Percentiles rank a stretch among this genome's conserved stretches.
Evolutionary conservation across 805 yeast species (phyloP).

Genomic region (Wickerhamomyces mucosus): DNA sequence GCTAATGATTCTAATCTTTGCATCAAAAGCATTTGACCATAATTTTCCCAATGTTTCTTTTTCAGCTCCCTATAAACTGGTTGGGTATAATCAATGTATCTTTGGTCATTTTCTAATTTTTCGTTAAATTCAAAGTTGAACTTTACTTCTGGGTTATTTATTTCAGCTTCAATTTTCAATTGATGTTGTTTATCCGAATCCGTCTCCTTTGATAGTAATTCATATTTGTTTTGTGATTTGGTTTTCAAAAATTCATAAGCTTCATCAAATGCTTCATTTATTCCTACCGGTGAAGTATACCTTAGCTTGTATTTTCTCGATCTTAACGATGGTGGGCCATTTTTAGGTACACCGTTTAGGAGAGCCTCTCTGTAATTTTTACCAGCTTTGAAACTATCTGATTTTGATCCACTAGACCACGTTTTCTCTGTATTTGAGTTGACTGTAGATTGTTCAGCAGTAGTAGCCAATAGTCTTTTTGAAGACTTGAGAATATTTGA

Average conservation of each 20-base stretch:
- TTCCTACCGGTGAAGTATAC: slow-evolving; percentile 60
- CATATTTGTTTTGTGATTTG: slow-evolving; percentile 36
- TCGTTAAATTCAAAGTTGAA: slow-evolving; percentile 47
- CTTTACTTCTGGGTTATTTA: slow-evolving; percentile 75
- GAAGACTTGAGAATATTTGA: slow-evolving; percentile 4
- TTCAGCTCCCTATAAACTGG: slow-evolving; percentile 76
- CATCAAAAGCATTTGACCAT: slow-evolving; percentile 72
- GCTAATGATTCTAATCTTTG: slow-evolving; percentile 82
- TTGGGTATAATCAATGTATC: slow-evolving; percentile 50
- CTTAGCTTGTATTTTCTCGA: slow-evolving; percentile 32
- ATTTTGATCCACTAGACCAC: slow-evolving; percentile 21
- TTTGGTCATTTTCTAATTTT: slow-evolving; percentile 28
- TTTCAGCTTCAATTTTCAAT: slow-evolving; percentile 55
- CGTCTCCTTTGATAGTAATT: slow-evolving; percentile 23
- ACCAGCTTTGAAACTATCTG: slow-evolving; percentile 19
- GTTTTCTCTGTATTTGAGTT: slow-evolving; percentile 7
- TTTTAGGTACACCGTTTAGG: slow-evolving; percentile 23
- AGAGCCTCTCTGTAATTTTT: slow-evolving; percentile 19
- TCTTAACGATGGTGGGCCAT: slow-evolving; percentile 47
- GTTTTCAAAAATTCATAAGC: slow-evolving; percentile 52
- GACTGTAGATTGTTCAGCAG: slow-evolving; percentile 2
- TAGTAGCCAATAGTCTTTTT: slow-evolving; percentile 8
- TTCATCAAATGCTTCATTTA: slow-evolving; percentile 62
- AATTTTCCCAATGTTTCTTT: slow-evolving; percentile 60
- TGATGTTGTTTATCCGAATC: slow-evolving; percentile 14